phyloP scores from a whole-genome alignment of 768 basidiomycete species.

The Boletus coccyginus region DNA sequence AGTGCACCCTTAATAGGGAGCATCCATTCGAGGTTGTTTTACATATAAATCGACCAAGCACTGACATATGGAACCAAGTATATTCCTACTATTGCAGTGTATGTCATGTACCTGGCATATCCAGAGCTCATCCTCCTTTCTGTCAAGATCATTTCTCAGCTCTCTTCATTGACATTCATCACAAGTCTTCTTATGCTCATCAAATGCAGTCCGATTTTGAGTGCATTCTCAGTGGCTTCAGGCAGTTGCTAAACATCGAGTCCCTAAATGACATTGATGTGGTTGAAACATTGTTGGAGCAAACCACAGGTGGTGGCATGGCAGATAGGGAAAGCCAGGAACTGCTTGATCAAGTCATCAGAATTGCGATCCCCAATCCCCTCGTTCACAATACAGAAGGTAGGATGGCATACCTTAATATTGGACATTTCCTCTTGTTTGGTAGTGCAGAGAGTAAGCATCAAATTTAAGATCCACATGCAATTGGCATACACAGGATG shows the following conservation, averaged over 20 bases:
- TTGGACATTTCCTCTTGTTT: conserved; percentile 86
- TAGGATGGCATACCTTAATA: conserved; percentile 66
- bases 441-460: conserved; percentile 58
- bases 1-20: conserved; percentile 52
- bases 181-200: conserved; percentile 75
- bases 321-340: conserved; percentile 47
- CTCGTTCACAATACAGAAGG: conserved; percentile 73
- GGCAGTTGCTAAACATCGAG: conserved; percentile 62
- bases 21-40: conserved; percentile 63
- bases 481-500: conserved; percentile 64
- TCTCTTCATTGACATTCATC: conserved; percentile 67
- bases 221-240: conserved; percentile 83
- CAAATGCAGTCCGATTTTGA: conserved; percentile 81
- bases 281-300: conserved; percentile 59
- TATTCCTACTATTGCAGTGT: conserved; percentile 79
- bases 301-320: conserved; percentile 72
- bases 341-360: conserved; percentile 62
- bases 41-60: conserved; percentile 71
- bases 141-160: conserved; percentile 67
- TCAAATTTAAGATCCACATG: conserved; percentile 75
- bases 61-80: conserved; percentile 66
- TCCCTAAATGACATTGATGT: conserved; percentile 57
- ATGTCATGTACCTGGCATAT: conserved; percentile 66
- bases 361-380: conserved; percentile 76
- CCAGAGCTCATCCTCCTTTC: conserved; percentile 73